Percentiles rank a stretch among this genome's conserved stretches.
Evolutionary conservation across 75 land plant species (phyloP).

Genomic region (Cupressus sempervirens): DNA sequence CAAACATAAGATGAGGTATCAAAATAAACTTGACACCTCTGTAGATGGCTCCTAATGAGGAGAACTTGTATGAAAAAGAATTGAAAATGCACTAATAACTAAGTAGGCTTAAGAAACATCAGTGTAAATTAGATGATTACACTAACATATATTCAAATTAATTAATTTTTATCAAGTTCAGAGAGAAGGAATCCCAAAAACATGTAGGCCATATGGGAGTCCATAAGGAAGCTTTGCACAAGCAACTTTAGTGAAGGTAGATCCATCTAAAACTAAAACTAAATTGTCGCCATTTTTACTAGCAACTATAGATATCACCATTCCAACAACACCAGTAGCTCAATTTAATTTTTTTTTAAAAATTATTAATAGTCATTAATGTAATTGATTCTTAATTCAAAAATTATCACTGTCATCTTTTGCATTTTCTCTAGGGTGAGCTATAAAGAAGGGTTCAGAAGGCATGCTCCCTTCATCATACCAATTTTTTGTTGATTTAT

Average conservation of each 20-base stretch:
- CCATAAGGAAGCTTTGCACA: constrained; percentile 68
- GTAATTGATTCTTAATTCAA: neutral
- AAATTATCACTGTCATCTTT: constrained; percentile 73
- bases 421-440: constrained; percentile 55
- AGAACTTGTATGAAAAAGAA: too few relatives aligned
- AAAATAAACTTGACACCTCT: too few relatives aligned
- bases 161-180: too few relatives aligned
- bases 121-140: too few relatives aligned
- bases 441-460: constrained; percentile 78
- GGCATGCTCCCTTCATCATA: constrained; percentile 63
- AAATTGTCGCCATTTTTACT: constrained; percentile 52
- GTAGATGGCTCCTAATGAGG: too few relatives aligned
- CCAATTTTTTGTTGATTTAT: constrained; percentile 60
- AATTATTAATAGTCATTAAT: neutral
- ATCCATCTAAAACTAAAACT: constrained; percentile 53
- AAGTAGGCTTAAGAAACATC: too few relatives aligned
- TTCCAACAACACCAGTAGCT: constrained; percentile 33
- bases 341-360: neutral
- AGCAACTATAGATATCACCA: constrained; percentile 67
- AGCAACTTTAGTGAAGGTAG: constrained; percentile 56
- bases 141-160: too few relatives aligned
- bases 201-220: constrained; percentile 76
- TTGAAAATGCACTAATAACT: too few relatives aligned
- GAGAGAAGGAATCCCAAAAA: constrained; percentile 60
- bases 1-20: too few relatives aligned